phyloP scores from a whole-genome alignment of 495 filamentous ascomycete species.

The Aspergillus taichungensis region DNA sequence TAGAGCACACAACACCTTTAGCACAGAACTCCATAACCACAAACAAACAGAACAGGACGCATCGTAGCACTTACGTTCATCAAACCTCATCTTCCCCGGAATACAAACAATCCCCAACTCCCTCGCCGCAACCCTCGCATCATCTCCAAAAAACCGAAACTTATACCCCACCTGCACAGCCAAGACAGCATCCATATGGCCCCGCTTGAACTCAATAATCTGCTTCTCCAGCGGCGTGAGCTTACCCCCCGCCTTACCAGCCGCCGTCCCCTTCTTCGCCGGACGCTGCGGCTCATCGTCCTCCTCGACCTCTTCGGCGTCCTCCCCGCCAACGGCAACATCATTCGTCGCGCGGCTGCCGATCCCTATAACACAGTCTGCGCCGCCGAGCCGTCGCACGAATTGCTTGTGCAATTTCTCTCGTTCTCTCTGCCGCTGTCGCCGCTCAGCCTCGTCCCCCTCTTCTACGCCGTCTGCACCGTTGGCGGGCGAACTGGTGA shows the following conservation, averaged over 20 bases:
- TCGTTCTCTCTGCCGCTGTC: slow-evolving; percentile 39
- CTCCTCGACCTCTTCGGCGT: slow-evolving; percentile 42
- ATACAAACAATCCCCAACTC: slow-evolving; percentile 95
- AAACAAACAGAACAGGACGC: neutral
- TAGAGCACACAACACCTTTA: slow-evolving; percentile 6
- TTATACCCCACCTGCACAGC: slow-evolving; percentile 97
- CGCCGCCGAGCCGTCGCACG: slow-evolving; percentile 76
- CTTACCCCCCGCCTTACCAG: slow-evolving; percentile 62
- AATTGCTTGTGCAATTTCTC: slow-evolving; percentile 77
- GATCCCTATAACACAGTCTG: slow-evolving; percentile 68
- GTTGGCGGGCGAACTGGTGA: slow-evolving; percentile 28
- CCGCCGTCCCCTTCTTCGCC: slow-evolving; percentile 45
- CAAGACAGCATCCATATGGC: slow-evolving; percentile 80
- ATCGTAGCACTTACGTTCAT: slow-evolving; percentile 57
- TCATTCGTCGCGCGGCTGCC: slow-evolving; percentile 49
- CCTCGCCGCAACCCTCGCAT: slow-evolving; percentile 82
- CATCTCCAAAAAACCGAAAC: slow-evolving; percentile 96
- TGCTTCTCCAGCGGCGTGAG: slow-evolving; percentile 94
- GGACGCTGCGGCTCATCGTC: slow-evolving; percentile 46
- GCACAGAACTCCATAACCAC: neutral
- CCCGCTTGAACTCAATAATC: slow-evolving; percentile 84
- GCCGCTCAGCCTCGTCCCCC: slow-evolving; percentile 39
- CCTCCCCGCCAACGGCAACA: slow-evolving; percentile 42
- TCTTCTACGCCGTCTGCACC: slow-evolving; percentile 12
- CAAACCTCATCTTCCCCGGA: slow-evolving; percentile 87